Base-by-base conservation (phyloP, 176 grass and related monocot species). In the Hsuehochloa calcarea region DNA sequence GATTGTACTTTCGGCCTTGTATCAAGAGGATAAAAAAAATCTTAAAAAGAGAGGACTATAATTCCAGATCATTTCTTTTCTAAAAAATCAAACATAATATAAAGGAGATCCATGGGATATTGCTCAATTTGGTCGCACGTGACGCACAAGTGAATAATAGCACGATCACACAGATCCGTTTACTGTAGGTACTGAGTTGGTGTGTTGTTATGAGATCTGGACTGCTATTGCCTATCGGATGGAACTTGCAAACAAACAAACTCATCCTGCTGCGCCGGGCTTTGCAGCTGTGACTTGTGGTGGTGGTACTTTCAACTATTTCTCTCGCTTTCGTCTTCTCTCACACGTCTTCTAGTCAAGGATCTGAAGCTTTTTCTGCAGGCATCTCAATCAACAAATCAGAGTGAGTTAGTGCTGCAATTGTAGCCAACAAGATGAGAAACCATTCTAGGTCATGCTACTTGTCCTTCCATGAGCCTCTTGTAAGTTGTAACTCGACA, bases 371-470 rank as follows among this genome's bases (percentile, higher is more conserved):
- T 72, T 68, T 17, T 63, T 49, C 60, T 59, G 70, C 61, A 75
- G 60, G 60, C 6, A 15, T 81, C 34, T 66, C 23, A 17, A 74
- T 74, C 77, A 74, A 45, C 55, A 49, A 69, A 15, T 49, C 19
- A 47, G 60, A 82, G 0, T 54, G 47, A 54, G 45, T 51, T 66
- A 25, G 17, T 25, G 45, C 49, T 58, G 68, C 34, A 79, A 65
- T 37, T 56, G 35, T 37, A 79, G 66, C 38, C 73, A 65, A 70
- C 26, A 40, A 58, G 68, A 80, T 61, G 72, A 40, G 20, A 65
- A 68, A 67, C 74, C 45, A 15, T 29, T 14, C 37, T 46, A 77
- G 43, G 64, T 7, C n/a, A 27, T 68, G 87, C 59, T 89, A 74
- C 75, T 38, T 84, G 68, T 74, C 60, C 62, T 31, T 74, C 69